A percentile compares a stretch with the other conserved stretches of the same genome.
phyloP scores from a whole-genome alignment of 2,329 filamentous ascomycete genomes.

The Phaeoacremonium minimum region DNA sequence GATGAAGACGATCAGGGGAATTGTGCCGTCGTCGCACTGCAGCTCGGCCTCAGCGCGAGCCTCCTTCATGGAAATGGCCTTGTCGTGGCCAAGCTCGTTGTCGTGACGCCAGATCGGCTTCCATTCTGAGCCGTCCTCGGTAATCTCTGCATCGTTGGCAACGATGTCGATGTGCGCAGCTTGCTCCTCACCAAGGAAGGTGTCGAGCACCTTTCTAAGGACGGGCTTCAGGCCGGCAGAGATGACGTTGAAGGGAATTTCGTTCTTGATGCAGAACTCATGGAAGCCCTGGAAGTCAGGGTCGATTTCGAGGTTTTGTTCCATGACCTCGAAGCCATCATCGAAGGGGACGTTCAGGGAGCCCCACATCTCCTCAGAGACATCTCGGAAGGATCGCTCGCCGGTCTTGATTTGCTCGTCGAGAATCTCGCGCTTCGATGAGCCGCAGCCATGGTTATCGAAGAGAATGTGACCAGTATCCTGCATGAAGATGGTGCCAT shows the following conservation, averaged over 20 bases:
- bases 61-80: slow-evolving; percentile 60
- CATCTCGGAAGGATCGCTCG: slow-evolving; percentile 63
- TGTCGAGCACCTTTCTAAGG: slow-evolving; percentile 55
- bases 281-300: slow-evolving; percentile 61
- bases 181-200: slow-evolving; percentile 58
- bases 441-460: slow-evolving; percentile 60
- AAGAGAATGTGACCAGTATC: slow-evolving; percentile 67
- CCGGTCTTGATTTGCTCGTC: slow-evolving; percentile 62
- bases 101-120: slow-evolving; percentile 65
- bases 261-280: slow-evolving; percentile 56
- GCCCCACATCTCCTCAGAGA: slow-evolving; percentile 70
- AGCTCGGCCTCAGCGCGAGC: slow-evolving; percentile 50
- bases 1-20: slow-evolving; percentile 66
- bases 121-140: slow-evolving; percentile 54
- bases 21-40: slow-evolving; percentile 53
- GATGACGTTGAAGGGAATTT: slow-evolving; percentile 66
- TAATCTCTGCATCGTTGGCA: slow-evolving; percentile 62
- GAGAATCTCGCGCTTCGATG: slow-evolving; percentile 47
- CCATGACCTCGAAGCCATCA: slow-evolving; percentile 62
- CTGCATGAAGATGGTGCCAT: slow-evolving; percentile 70
- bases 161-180: slow-evolving; percentile 61
- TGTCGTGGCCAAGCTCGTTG: slow-evolving; percentile 62
- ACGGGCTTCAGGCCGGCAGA: slow-evolving; percentile 64
- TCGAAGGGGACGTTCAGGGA: slow-evolving; percentile 64
- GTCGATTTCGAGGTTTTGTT: slow-evolving; percentile 58